Evolutionary conservation across 129 eudicot species (phyloP).

Genomic region (Scalesia atractyloides): DNA sequence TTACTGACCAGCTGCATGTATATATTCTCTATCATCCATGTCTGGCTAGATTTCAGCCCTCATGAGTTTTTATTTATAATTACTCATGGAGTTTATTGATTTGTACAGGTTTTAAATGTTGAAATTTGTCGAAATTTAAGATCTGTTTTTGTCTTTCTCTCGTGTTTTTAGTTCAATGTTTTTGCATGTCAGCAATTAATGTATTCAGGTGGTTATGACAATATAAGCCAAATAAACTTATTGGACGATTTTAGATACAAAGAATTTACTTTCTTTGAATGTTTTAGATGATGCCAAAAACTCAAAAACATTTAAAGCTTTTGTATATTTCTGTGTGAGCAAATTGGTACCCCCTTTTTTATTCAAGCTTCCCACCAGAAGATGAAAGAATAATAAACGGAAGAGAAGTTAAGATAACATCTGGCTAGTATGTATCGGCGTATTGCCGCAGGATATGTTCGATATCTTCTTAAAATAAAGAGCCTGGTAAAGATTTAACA

Average conservation of each 20-base stretch:
- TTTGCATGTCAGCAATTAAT: conserved; percentile 8
- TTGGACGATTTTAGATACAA: conserved; percentile 4
- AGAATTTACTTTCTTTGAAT: conserved; percentile 3
- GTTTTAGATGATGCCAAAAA: conserved; percentile 10
- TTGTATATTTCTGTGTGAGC: not conserved
- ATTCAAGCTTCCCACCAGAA: not conserved
- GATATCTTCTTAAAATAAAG: not conserved
- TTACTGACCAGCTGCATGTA: not conserved
- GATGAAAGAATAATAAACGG: not conserved
- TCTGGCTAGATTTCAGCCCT: not conserved
- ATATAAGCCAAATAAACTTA: not conserved
- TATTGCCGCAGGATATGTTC: not conserved
- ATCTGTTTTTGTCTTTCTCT: not conserved
- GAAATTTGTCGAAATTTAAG: not conserved
- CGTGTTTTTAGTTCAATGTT: conserved; percentile 3
- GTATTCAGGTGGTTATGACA: conserved; percentile 5
- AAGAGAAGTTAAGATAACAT: not conserved
- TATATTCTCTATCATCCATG: too few relatives aligned
- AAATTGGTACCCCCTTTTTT: conserved; percentile 2
- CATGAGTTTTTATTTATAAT: not conserved
- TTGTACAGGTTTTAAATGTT: not conserved
- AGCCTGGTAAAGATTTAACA: not conserved
- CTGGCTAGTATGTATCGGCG: not conserved
- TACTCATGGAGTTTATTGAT: not conserved
- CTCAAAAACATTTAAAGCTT: not conserved